A percentile compares a stretch with the other conserved stretches of the same genome.
phyloP scores from a whole-genome alignment of 208 protist genomes.

The Leishmania mexicana region DNA sequence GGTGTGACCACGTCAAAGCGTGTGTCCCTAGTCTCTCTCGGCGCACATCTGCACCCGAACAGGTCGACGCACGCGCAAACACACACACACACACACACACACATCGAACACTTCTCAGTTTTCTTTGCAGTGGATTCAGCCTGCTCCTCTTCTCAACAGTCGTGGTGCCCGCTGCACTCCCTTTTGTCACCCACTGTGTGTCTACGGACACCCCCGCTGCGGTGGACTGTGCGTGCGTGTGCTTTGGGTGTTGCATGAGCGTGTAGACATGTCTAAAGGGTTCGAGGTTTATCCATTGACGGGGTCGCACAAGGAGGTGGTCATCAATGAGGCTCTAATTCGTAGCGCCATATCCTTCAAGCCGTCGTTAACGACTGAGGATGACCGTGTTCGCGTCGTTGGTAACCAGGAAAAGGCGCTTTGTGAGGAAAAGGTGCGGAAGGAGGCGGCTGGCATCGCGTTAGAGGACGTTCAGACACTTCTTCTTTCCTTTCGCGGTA shows the following conservation, averaged over 20 bases:
- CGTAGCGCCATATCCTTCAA: slow-evolving; percentile 74
- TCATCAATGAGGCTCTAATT: slow-evolving; percentile 84
- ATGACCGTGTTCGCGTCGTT: slow-evolving; percentile 75
- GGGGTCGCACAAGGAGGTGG: slow-evolving; percentile 64
- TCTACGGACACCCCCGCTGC: slow-evolving; percentile 3
- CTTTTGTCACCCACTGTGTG: not conserved
- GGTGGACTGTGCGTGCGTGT: not conserved
- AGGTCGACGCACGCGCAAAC: not conserved
- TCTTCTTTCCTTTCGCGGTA: slow-evolving; percentile 68
- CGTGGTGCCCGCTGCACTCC: not conserved
- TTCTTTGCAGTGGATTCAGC: not conserved
- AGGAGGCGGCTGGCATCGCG: slow-evolving; percentile 57
- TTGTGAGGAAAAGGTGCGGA: slow-evolving; percentile 50
- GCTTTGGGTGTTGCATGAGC: not conserved
- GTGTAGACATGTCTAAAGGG: slow-evolving; percentile 63
- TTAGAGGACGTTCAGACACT: slow-evolving; percentile 67
- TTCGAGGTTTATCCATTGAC: slow-evolving; percentile 73
- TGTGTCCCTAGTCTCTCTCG: not conserved
- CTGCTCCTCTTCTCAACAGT: not conserved
- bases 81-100: not conserved
- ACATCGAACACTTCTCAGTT: not conserved
- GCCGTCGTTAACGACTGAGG: slow-evolving; percentile 63
- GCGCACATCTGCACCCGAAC: not conserved
- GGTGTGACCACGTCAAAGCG: not conserved
- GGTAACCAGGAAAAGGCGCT: slow-evolving; percentile 68